phyloP scores from a whole-genome alignment of 2,329 filamentous ascomycete genomes.

The Colletotrichum sansevieriae region DNA sequence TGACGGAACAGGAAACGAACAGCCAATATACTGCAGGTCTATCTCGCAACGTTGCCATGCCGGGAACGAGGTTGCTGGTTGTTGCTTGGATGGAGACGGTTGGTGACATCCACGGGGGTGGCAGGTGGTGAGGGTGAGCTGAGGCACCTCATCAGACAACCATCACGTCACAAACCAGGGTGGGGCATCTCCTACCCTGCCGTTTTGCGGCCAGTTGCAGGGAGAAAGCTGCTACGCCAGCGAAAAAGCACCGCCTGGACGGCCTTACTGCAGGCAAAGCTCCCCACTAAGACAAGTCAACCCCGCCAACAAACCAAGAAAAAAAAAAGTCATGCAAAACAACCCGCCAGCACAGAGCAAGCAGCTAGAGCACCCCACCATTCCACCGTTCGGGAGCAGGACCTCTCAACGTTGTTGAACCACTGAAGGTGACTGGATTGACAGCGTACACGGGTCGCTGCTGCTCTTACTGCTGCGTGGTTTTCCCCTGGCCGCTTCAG shows the following conservation, averaged over 20 bases:
- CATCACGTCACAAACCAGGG: constrained; percentile 44
- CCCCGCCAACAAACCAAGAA: constrained; percentile 44
- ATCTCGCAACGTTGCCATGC: constrained; percentile 14
- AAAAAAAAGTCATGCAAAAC: constrained; percentile 39
- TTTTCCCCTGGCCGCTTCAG: constrained; percentile 16
- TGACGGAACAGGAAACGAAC: constrained; percentile 23
- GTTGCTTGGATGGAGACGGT: not conserved
- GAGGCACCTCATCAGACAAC: constrained; percentile 39
- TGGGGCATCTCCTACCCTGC: constrained; percentile 26
- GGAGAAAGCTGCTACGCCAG: not conserved
- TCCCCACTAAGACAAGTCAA: constrained; percentile 39
- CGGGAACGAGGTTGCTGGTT: constrained; percentile 5
- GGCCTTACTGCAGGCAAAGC: not conserved
- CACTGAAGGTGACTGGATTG: constrained; percentile 29
- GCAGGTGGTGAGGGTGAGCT: constrained; percentile 23
- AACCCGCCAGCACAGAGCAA: constrained; percentile 44
- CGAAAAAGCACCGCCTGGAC: not conserved
- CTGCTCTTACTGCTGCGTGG: constrained; percentile 21
- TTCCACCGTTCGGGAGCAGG: constrained; percentile 4
- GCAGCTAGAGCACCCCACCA: constrained; percentile 45
- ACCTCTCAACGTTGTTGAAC: constrained; percentile 42
- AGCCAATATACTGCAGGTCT: constrained; percentile 11
- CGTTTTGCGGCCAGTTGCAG: not conserved
- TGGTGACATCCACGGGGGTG: constrained; percentile 1
- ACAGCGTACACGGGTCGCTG: not conserved